Conservation (phyloP, 805 yeast species). For the Starmerella scarabaei region DNA sequence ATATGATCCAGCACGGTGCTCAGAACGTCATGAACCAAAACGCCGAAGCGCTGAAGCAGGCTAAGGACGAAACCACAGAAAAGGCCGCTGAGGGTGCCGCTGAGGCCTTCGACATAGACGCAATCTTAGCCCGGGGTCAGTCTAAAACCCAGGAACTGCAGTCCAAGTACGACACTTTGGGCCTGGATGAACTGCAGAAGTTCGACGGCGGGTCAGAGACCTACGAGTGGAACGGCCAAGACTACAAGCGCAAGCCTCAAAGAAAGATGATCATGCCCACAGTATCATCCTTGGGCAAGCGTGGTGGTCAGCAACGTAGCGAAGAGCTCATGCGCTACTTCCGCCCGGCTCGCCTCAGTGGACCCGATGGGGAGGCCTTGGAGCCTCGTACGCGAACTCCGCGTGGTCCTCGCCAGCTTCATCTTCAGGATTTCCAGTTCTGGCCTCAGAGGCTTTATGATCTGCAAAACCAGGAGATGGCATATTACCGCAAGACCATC, state of each 20-base stretch:
- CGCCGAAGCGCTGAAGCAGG: conserved; percentile 17
- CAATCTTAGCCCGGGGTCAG: conserved; percentile 65
- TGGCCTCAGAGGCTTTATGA: conserved; percentile 65
- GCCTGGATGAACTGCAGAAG: conserved; percentile 85
- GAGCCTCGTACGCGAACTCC: conserved; percentile 38
- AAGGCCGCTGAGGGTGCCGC: neutral
- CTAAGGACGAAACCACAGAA: conserved; percentile 15
- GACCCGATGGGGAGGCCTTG: conserved; percentile 34
- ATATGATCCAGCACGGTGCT: conserved; percentile 97
- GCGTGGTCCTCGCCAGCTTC: conserved; percentile 71
- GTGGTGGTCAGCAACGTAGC: conserved; percentile 17
- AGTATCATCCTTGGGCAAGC: conserved; percentile 16
- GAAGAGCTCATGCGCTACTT: conserved; percentile 17
- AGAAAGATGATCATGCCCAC: conserved; percentile 26
- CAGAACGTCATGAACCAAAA: conserved; percentile 59
- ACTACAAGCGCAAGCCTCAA: conserved; percentile 44
- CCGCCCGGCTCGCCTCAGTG: conserved; percentile 14
- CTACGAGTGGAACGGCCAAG: conserved; percentile 93
- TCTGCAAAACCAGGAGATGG: conserved; percentile 68
- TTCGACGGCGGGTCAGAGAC: conserved; percentile 73
- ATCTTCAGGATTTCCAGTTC: conserved; percentile 82
- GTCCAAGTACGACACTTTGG: conserved; percentile 70
- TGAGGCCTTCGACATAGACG: conserved; percentile 51
- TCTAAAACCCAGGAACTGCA: conserved; percentile 68
- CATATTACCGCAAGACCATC: conserved; percentile 56